phyloP scores from a whole-genome alignment of 2,329 filamentous ascomycete species.

The Sporothrix pseudoabietina region DNA sequence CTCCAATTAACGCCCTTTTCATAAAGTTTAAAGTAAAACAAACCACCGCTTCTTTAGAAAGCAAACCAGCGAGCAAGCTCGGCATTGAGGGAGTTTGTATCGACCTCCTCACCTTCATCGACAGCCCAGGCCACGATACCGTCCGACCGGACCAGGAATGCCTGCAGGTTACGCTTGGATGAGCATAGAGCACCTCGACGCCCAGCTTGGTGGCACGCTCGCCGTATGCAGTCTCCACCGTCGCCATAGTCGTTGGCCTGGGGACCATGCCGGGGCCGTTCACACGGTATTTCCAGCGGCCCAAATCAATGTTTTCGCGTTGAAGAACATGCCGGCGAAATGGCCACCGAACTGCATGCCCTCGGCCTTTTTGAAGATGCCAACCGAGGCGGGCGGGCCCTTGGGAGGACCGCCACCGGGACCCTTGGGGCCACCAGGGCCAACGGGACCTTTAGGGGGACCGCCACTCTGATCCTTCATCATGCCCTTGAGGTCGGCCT shows the following conservation, averaged over 20 bases:
- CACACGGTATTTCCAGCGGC: constrained; percentile 41
- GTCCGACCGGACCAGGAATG: constrained; percentile 26
- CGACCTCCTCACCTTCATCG: constrained; percentile 1
- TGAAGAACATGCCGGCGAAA: constrained; percentile 41
- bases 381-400: constrained; percentile 6
- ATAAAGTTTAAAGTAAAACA: neutral
- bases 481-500: constrained; percentile 24
- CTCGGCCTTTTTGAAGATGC: constrained; percentile 32
- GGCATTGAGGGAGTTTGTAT: neutral
- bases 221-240: constrained; percentile 35
- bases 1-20: neutral
- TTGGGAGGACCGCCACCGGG: neutral
- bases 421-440: neutral
- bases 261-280: constrained; percentile 38
- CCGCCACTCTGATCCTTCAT: neutral
- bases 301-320: constrained; percentile 39
- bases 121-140: constrained; percentile 28
- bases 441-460: neutral
- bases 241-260: constrained; percentile 35
- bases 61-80: constrained; percentile 16
- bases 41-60: neutral
- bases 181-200: constrained; percentile 39
- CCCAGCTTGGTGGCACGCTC: constrained; percentile 39
- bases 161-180: constrained; percentile 14
- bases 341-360: constrained; percentile 42